Base-by-base conservation (phyloP, 2,329 filamentous ascomycete species). In the Nemania diffusa region DNA sequence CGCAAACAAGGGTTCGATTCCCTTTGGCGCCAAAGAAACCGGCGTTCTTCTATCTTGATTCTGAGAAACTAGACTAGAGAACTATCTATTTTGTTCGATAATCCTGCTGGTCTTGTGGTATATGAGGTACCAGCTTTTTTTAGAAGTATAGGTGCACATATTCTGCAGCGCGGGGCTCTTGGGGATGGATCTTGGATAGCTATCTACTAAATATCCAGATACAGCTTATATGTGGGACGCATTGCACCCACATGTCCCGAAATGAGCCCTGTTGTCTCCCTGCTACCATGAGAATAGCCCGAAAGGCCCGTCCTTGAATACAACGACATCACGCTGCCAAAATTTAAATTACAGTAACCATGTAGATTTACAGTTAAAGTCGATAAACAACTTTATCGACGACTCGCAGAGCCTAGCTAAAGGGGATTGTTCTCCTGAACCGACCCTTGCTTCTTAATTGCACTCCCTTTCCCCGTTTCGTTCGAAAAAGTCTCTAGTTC, bases 1-100 rank as follows among this genome's bases (percentile, higher is more conserved):
- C 26, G 56, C 56, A 58, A 48, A 58, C 42, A 48, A 20, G 56
- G 26, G 56, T 58, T 58, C 56, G 56, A 58, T 58, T 58, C 56
- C 42, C 56, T 22, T 48, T 48, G 56, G 42, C 42, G 42, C 42
- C 56, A 58, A 32, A 32, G 5, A 5, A 9, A 32, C 9, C 29
- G 29, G 5, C 29, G 5, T 5, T 32, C 5, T 32, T 32, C 29
- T 5, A 9, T 9, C 29, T 9, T 9, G 5, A 5, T 32, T 32
- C 29, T 32, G 5, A 9, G 29, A 9, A 32, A 32, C n/a, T 32
- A 9, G 29, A 32, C 5, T 32, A 32, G 5, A 32, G 29, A 32
- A 32, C 9, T 32, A 32, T 9, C 29, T 32, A 32, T 32, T 32
- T 32, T 32, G 29, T 32, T 32, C 9, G 29, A 32, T 32, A 32